Conservation (phyloP, 1,139 yeast species). For the Lodderomyces oxycetoniae region DNA sequence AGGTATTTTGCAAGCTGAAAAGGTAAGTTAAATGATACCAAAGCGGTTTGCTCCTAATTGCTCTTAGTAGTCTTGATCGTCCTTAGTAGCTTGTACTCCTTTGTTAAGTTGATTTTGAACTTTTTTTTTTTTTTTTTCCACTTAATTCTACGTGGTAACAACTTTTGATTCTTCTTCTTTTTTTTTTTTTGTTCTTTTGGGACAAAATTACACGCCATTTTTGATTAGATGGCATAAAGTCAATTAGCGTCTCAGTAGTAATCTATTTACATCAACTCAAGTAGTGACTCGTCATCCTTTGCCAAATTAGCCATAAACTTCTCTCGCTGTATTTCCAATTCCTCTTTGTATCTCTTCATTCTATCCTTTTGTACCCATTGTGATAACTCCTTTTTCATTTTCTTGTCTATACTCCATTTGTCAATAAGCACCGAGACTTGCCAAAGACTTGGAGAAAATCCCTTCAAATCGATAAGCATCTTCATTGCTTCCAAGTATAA, state of each 20-base stretch:
- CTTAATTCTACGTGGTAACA: slow-evolving; percentile 3
- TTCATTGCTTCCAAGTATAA: slow-evolving; percentile 27
- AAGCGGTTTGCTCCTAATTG: background rate
- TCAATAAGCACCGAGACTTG: slow-evolving; percentile 31
- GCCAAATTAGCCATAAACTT: slow-evolving; percentile 26
- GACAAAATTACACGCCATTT: background rate
- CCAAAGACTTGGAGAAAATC: slow-evolving; percentile 25
- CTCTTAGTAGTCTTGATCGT: background rate
- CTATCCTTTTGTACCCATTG: slow-evolving; percentile 22
- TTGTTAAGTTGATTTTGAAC: background rate
- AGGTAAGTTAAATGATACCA: background rate
- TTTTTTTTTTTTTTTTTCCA: slow-evolving; percentile 1
- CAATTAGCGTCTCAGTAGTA: too few species aligned
- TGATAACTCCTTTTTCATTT: slow-evolving; percentile 23
- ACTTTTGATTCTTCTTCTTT: background rate
- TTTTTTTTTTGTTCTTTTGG: background rate
- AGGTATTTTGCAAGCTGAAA: background rate
- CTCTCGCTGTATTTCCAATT: slow-evolving; percentile 25
- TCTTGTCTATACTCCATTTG: slow-evolving; percentile 35
- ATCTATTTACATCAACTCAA: slow-evolving; percentile 29
- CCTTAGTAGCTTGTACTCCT: background rate
- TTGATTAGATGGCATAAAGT: background rate
- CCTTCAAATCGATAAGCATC: slow-evolving; percentile 26
- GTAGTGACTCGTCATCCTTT: slow-evolving; percentile 30
- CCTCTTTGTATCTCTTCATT: slow-evolving; percentile 20